Base-by-base conservation (phyloP, 352 stramenopile species). In the Phytopythium litorale region DNA sequence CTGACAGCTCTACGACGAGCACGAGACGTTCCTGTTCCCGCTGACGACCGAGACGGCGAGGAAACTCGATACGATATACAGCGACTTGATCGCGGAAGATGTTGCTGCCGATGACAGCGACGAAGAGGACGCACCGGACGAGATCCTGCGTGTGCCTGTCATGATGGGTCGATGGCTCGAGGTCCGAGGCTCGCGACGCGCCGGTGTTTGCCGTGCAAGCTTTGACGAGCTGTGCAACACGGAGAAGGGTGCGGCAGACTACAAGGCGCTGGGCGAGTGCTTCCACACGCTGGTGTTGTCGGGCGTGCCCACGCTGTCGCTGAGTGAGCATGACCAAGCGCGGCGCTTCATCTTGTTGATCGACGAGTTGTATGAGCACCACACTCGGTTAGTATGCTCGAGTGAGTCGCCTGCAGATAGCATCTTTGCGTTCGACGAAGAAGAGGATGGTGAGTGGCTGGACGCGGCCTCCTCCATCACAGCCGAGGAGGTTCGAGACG, bases 271-370 rank as follows among this genome's bases (percentile, higher is more conserved):
- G 49, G 84, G 85, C 9, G 78, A 95, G 54, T 75, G 87, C 42
- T 99, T 99, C 45, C 76, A 93, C 63, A 91, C 92, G 0, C 68
- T 99, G 11, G 84, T 98, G 60, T 64, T 99, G 6, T 73, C 94
- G 33, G 63, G 89, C 58, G 89, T 99, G 65, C 94, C 96, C 5
- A 56, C 71, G 15, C 65, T 98, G 15, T 84, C 82, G 15, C 86
- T 98, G 74, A 71, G 83, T 16, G 71, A 92, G 43, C 93, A 98
- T 61, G 91, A 99, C 69, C 77, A 90, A 67, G 87, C 93, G n/a
- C 78, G 97, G 33, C 86, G 97, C 46, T 99, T 99, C 74, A 98
- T 99, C 69, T 88, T 97, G 50, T 78, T 99, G 2, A 81, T 99
- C 50, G 97, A 99, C 69, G 95, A 99, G 73, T 70, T 99, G 52